Conservation (phyloP, 768 basidiomycete species). For the Hebeloma cylindrosporum region DNA sequence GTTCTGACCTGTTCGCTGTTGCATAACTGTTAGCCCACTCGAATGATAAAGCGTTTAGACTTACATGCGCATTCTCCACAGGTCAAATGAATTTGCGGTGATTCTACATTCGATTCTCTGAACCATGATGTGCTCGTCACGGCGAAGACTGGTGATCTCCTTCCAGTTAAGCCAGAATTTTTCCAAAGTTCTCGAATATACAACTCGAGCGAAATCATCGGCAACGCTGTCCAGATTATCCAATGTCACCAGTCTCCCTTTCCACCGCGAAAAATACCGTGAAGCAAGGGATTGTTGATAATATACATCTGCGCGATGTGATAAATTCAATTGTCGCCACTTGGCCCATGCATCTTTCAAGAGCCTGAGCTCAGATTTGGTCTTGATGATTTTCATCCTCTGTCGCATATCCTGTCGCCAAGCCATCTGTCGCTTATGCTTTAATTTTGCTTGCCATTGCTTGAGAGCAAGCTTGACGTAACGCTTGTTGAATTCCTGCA, state of each 20-base stretch:
- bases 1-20: slow-evolving; percentile 9
- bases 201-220: slow-evolving; percentile 43
- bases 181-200: slow-evolving; percentile 37
- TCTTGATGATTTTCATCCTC: slow-evolving; percentile 64
- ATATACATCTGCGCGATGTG: slow-evolving; percentile 50
- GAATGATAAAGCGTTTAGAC: slow-evolving; percentile 22
- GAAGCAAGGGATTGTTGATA: slow-evolving; percentile 44
- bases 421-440: slow-evolving; percentile 52
- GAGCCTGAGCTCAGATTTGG: slow-evolving; percentile 53
- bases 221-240: slow-evolving; percentile 49
- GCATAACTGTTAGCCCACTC: slow-evolving; percentile 2
- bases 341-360: slow-evolving; percentile 59
- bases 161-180: slow-evolving; percentile 63
- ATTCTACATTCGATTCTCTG: slow-evolving; percentile 50
- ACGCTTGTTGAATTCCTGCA: slow-evolving; percentile 43
- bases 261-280: slow-evolving; percentile 57
- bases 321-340: slow-evolving; percentile 64
- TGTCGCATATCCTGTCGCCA: slow-evolving; percentile 73
- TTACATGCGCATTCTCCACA: slow-evolving; percentile 62
- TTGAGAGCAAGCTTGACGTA: slow-evolving; percentile 41
- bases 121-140: slow-evolving; percentile 44
- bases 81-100: slow-evolving; percentile 44
- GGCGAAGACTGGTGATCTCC: slow-evolving; percentile 40
- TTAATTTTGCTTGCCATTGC: slow-evolving; percentile 55
- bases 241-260: slow-evolving; percentile 36